phyloP scores from a whole-genome alignment of 2,329 filamentous ascomycete species.

The Neoascochyta sp. region DNA sequence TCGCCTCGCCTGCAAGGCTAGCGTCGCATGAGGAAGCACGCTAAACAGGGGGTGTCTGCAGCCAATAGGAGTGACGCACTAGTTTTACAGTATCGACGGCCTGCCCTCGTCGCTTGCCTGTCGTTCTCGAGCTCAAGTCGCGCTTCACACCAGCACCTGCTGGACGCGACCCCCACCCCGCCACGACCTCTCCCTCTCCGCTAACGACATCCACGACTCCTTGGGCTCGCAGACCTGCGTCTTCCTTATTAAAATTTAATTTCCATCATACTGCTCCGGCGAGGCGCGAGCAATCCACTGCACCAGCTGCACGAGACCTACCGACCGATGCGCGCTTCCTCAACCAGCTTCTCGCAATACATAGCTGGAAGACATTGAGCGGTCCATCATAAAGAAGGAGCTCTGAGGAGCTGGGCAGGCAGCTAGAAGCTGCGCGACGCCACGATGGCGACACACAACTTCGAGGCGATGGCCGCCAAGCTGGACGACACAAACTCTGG shows the following conservation, averaged over 20 bases:
- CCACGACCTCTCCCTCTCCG: constrained; percentile 19
- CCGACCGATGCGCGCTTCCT: constrained; percentile 26
- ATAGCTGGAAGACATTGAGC: constrained; percentile 9
- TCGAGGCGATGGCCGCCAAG: constrained; percentile 47
- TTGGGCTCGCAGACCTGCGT: constrained; percentile 16
- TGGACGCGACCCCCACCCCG: constrained; percentile 28
- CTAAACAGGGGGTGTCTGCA: too few species aligned
- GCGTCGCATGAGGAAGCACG: too few species aligned
- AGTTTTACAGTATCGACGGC: too few species aligned
- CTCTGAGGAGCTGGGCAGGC: constrained; percentile 14
- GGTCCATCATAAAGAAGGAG: constrained; percentile 6
- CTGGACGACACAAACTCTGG: constrained; percentile 43
- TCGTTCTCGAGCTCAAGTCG: constrained; percentile 30
- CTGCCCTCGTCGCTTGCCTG: too few species aligned
- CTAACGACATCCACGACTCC: constrained; percentile 32
- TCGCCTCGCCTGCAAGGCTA: too few species aligned
- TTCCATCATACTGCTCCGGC: constrained; percentile 8
- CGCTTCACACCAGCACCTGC: constrained; percentile 25
- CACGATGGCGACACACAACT: constrained; percentile 41
- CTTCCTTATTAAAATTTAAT: constrained; percentile 22
- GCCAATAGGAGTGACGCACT: too few species aligned
- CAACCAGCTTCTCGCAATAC: constrained; percentile 12
- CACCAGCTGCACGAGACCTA: constrained; percentile 16
- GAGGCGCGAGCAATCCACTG: constrained; percentile 8
- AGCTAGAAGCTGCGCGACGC: constrained; percentile 21